Conservation (phyloP, 768 basidiomycete species). For the Leccinum subtestaceum region DNA sequence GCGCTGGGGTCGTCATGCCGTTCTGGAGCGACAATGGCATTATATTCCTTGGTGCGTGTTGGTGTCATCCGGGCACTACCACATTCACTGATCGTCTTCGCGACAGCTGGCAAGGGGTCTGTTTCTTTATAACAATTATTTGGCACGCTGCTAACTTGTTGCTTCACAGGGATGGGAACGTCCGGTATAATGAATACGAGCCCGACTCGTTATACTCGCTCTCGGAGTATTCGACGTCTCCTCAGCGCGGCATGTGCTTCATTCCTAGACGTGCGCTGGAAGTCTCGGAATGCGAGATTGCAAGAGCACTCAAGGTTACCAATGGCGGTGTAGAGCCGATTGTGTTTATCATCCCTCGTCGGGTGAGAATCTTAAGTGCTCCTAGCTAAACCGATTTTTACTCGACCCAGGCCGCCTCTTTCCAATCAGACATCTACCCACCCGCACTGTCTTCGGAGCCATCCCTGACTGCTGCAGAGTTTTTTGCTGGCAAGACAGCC, state of each 20-base stretch:
- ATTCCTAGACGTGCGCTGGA: constrained; percentile 88
- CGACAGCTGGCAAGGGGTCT: constrained; percentile 81
- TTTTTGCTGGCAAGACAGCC: no score
- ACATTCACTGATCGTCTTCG: neutral
- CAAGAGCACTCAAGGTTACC: constrained; percentile 84
- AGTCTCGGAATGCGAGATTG: constrained; percentile 92
- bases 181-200: constrained; percentile 95
- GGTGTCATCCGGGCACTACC: neutral
- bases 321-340: no score
- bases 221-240: constrained; percentile 87
- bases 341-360: no score
- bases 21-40: constrained; percentile 97
- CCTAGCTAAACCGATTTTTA: no score
- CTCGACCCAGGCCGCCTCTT: no score
- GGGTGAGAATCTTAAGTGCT: no score
- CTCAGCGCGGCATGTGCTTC: constrained; percentile 97
- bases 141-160: constrained; percentile 1
- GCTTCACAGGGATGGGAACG: constrained; percentile 82
- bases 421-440: no score
- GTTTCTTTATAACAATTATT: constrained; percentile 16
- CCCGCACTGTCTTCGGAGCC: no score
- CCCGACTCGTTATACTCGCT: constrained; percentile 74
- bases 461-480: no score
- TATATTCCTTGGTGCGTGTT: constrained; percentile 67
- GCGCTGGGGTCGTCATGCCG: constrained; percentile 93